phyloP scores from a whole-genome alignment of 2,329 filamentous ascomycete species.

The Juglanconis oblonga region DNA sequence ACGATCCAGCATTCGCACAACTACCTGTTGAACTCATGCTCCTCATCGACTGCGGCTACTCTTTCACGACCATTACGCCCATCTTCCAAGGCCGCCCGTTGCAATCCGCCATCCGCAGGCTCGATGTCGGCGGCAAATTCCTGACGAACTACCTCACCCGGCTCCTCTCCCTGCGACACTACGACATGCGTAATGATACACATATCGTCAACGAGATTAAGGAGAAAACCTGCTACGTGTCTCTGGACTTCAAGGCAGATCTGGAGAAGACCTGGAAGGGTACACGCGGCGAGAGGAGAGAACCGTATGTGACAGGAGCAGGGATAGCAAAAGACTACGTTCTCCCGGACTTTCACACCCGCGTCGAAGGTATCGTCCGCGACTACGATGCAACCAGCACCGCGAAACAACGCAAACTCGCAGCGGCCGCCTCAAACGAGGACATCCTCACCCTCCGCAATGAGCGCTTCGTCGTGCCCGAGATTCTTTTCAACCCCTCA shows the following conservation, averaged over 20 bases:
- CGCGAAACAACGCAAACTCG: slow-evolving; percentile 47
- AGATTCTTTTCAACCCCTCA: slow-evolving; percentile 80
- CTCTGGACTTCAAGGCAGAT: slow-evolving; percentile 70
- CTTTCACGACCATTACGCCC: slow-evolving; percentile 86
- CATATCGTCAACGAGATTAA: slow-evolving; percentile 96
- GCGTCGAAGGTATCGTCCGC: slow-evolving; percentile 64
- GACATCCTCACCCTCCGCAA: slow-evolving; percentile 86
- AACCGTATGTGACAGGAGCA: slow-evolving; percentile 45
- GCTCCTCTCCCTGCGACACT: slow-evolving; percentile 84
- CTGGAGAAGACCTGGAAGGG: slow-evolving; percentile 85
- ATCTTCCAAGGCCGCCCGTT: slow-evolving; percentile 77
- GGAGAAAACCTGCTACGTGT: slow-evolving; percentile 82
- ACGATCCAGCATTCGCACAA: slow-evolving; percentile 38
- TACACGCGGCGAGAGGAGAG: slow-evolving; percentile 56
- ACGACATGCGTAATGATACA: slow-evolving; percentile 92
- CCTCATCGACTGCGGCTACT: slow-evolving; percentile 88
- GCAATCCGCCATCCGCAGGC: slow-evolving; percentile 75
- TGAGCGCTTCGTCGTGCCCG: slow-evolving; percentile 86
- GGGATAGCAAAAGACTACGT: slow-evolving; percentile 86
- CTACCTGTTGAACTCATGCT: slow-evolving; percentile 77
- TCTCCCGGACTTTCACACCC: slow-evolving; percentile 71
- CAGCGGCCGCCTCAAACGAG: slow-evolving; percentile 54
- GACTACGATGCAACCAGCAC: slow-evolving; percentile 68
- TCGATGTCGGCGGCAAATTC: slow-evolving; percentile 90
- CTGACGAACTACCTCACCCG: slow-evolving; percentile 91